Evolutionary conservation across 23 red algal genomes (phyloP), one percentile per base, ranked within the genome.

Genomic region (Cyanidium caldarium): DNA sequence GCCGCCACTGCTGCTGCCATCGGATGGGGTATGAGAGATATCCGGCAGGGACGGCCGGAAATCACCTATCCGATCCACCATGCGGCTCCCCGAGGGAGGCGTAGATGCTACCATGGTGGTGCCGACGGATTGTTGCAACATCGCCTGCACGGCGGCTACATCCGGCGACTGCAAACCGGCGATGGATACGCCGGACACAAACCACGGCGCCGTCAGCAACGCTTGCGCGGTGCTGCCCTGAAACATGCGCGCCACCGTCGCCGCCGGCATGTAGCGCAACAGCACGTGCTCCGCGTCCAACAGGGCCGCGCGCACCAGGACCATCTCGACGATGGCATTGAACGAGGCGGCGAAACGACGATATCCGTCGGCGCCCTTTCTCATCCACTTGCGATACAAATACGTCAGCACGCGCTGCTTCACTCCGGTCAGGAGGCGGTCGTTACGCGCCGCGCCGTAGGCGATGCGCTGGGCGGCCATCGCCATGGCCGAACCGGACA

Each of bases 351-450:
- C 51, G 21, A 61, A 61, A 7, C 51, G 51, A 5, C 21, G n/a
- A 61, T 61, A 61, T 61, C 51, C 51, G n/a, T 61, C n/a, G 19
- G 23, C 31, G n/a, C n/a, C n/a, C n/a, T n/a, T n/a, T n/a, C n/a
- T n/a, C n/a, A n/a, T n/a, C 7, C 31, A 28, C 10, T 25, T 61
- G n/a, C 51, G 51, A 61, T 21, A 61, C 51, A 61, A 28, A 28
- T 28, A 61, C 7, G 51, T 28, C 21, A 61, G 51, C 10, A 61
- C n/a, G 21, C 51, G 51, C 23, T 61, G 51, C 51, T 61, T 61
- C 13, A 61, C 5, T 10, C 51, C 51, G 3, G 51, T 61, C n/a
- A 61, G 5, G 23, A 61, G 31, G 21, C 51, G 31, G 7, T 61
- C 51, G n/a, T 61, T 61, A 28, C 5, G n/a, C 21, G 5, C n/a